phyloP scores from a whole-genome alignment of 1,284 basidiomycete genomes.

The Tylopilus orsonianus region DNA sequence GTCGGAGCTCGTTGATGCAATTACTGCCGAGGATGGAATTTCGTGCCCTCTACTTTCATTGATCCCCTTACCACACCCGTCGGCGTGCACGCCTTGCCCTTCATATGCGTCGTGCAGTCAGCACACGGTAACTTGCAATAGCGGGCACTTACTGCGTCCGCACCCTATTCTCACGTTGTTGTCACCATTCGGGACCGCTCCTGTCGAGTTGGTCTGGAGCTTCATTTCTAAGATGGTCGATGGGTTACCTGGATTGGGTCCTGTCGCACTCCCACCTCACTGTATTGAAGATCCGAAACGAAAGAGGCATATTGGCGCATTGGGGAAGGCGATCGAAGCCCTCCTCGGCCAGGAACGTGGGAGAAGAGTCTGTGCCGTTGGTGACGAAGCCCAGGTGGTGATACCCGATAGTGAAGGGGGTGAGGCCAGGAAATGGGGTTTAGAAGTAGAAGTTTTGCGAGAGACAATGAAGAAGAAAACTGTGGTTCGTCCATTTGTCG shows the following conservation, averaged over 20 bases:
- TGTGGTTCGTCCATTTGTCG: constrained; percentile 41
- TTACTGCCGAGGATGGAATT: constrained; percentile 37
- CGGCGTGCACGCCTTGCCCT: constrained; percentile 84
- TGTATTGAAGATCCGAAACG: constrained; percentile 85
- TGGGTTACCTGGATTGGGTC: constrained; percentile 77
- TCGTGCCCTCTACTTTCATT: constrained; percentile 55
- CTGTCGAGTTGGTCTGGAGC: constrained; percentile 46
- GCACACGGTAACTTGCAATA: constrained; percentile 66
- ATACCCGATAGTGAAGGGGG: constrained; percentile 51
- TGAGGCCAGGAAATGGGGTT: constrained; percentile 75
- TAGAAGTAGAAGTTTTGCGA: constrained; percentile 55
- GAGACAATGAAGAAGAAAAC: constrained; percentile 56
- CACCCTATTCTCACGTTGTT: constrained; percentile 53
- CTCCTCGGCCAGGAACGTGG: constrained; percentile 72
- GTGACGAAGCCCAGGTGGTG: constrained; percentile 32
- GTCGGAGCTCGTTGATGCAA: constrained; percentile 29
- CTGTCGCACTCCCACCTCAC: constrained; percentile 75
- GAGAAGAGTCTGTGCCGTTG: constrained; percentile 64
- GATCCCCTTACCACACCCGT: constrained; percentile 60
- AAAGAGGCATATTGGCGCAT: constrained; percentile 72
- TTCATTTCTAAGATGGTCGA: constrained; percentile 50
- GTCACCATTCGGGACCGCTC: constrained; percentile 40
- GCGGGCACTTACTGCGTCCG: constrained; percentile 70
- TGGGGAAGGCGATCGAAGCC: constrained; percentile 75
- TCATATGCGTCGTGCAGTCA: constrained; percentile 75